Evolutionary conservation across 2,329 filamentous ascomycete genomes (phyloP), one percentile per base, ranked within the genome.

Genomic region (Fusarium oligoseptatum): DNA sequence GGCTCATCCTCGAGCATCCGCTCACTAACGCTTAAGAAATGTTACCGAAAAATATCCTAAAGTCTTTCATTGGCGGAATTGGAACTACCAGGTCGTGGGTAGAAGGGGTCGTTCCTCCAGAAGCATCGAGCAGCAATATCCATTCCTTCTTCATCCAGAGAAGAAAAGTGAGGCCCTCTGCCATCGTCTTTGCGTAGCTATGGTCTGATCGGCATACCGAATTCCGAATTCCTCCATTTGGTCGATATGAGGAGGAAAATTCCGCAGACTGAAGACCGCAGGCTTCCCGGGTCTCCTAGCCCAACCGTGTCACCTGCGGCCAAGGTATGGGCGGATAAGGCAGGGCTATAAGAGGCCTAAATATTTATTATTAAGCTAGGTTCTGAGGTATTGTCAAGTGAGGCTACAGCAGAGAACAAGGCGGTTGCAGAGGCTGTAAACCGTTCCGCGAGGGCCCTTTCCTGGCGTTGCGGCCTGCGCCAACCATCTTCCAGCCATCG

Each of bases 81-180:
- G 48, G 2, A 70, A 71, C 36, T 56, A 9, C 17, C 67, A 8
- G 85, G 87, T 0, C 83, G 81, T 3, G 87, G 87, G 72, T 83
- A 90, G 66, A 83, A 90, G 0, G 86, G 87, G 64, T 90, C 88
- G 60, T 90, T 90, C 6, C 80, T 78, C 75, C 81, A 84, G 58
- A 88, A 90, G 0, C 84, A 83, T 2, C 66, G 70, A 0, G 83
- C 85, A 2, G 86, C 86, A 41, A 83, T 80, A 12, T 82, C 66
- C 0, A 89, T 73, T 0, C 87, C 87, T 0, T 67, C 66, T 1
- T 72, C 64, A 57, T 87, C 82, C 87, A 91, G 68, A 88, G 85
- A 60, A 90, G 79, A 3, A 86, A 80, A 0, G 88, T 88, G 0
- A 91, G 82, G 0, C 85, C 82, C 5, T 87, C 83, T 0, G 85